Percentiles rank a stretch among this genome's conserved stretches.
Conservation (phyloP, 352 stramenopile genomes). For the Globisporangium polare region DNA sequence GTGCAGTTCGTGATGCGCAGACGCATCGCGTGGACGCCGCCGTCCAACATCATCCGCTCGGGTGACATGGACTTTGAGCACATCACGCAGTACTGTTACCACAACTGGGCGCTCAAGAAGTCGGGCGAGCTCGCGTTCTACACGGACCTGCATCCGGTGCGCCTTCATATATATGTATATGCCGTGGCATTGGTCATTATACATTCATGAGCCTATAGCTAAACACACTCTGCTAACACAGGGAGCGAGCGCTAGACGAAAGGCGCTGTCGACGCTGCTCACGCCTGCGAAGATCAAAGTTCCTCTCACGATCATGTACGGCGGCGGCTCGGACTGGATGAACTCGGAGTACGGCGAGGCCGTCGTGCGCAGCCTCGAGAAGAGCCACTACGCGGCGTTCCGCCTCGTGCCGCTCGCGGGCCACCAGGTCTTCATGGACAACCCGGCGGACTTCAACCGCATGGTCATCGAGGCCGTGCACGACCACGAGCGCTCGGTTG, state of each 20-base stretch:
- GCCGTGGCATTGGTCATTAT: background rate
- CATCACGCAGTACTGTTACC: conserved; percentile 74
- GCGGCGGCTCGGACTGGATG: conserved; percentile 79
- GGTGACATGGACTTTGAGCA: conserved; percentile 65
- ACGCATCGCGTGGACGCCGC: conserved; percentile 60
- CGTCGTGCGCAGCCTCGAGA: conserved; percentile 54
- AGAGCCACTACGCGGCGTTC: conserved; percentile 62
- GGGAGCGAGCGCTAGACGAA: conserved; percentile 46
- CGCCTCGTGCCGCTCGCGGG: conserved; percentile 59
- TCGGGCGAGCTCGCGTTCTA: conserved; percentile 75
- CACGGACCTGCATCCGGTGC: conserved; percentile 68
- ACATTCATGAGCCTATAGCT: background rate
- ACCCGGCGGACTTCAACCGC: conserved; percentile 69
- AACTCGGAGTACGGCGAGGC: conserved; percentile 54
- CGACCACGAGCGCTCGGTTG: conserved; percentile 45
- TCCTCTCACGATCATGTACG: conserved; percentile 79
- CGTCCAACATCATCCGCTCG: conserved; percentile 69
- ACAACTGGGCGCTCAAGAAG: conserved; percentile 74
- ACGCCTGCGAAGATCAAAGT: conserved; percentile 47
- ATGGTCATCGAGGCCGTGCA: conserved; percentile 66
- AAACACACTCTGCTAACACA: conserved; percentile 9
- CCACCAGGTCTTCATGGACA: conserved; percentile 88
- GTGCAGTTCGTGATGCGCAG: conserved; percentile 52
- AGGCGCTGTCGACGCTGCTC: conserved; percentile 52
- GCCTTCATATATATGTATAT: too few species aligned